phyloP scores from a whole-genome alignment of 2,329 filamentous ascomycete species.

The Ramichloridium luteum region DNA sequence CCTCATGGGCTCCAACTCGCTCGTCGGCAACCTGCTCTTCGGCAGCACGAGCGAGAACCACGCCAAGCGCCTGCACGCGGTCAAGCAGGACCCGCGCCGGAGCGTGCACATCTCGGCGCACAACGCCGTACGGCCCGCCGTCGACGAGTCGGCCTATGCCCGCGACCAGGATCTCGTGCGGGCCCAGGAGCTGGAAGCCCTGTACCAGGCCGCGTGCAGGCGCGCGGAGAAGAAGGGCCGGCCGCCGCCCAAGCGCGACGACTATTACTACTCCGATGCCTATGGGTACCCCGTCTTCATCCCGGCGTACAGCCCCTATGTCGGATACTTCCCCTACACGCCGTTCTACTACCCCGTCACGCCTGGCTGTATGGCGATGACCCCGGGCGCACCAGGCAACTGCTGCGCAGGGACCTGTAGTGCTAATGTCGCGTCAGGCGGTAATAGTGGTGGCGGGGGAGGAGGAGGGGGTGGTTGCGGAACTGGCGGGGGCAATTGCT shows the following conservation, averaged over 20 bases:
- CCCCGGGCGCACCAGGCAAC: slow-evolving; percentile 31
- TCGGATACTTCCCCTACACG: slow-evolving; percentile 29
- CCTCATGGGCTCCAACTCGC: slow-evolving; percentile 31
- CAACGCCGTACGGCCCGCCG: slow-evolving; percentile 44
- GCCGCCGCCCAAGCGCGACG: slow-evolving; percentile 24
- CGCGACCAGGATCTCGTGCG: too few relatives aligned
- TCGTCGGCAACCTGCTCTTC: too few relatives aligned
- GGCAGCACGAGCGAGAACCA: too few relatives aligned
- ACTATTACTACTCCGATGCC: slow-evolving; percentile 29
- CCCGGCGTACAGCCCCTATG: slow-evolving; percentile 27
- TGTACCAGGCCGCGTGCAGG: slow-evolving; percentile 39
- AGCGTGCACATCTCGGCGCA: slow-evolving; percentile 63
- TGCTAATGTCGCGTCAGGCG: slow-evolving; percentile 24
- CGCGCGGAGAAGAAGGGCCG: slow-evolving; percentile 28
- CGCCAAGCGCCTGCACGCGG: too few relatives aligned
- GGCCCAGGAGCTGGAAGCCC: slow-evolving; percentile 36
- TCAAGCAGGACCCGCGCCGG: slow-evolving; percentile 37
- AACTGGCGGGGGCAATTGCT: slow-evolving; percentile 29
- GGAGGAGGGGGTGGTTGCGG: slow-evolving; percentile 28
- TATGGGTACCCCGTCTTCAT: slow-evolving; percentile 27
- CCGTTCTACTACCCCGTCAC: slow-evolving; percentile 31
- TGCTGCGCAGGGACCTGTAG: slow-evolving; percentile 37
- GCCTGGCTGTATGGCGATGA: slow-evolving; percentile 34
- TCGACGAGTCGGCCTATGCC: slow-evolving; percentile 13
- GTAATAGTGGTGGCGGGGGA: slow-evolving; percentile 31